Evolutionary conservation across 805 yeast species (phyloP), one percentile per base, ranked within the genome.

Genomic region (Kodamaea neixiangensis): DNA sequence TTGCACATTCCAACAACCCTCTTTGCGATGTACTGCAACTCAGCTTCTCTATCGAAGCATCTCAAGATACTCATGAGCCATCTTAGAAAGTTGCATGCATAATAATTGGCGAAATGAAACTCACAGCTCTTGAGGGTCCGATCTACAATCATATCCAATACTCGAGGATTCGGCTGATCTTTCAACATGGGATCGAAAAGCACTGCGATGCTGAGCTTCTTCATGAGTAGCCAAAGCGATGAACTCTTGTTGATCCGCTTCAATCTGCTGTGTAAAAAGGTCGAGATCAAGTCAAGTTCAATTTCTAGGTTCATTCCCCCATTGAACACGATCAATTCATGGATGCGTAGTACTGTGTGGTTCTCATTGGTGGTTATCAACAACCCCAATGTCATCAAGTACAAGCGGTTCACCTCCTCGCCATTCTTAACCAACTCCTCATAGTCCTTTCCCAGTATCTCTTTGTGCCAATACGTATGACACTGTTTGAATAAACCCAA

Each of bases 211-310:
- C 63, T 45, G 22, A 67, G 47, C 51, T 64, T 64, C 51, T 65
- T 68, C 45, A 72, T 52, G 58, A 67, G 62, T 31, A 51, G 57
- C 77, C 76, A 74, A 7, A 74, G 58, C 11, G 69, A 58, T 5
- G 76, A 64, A 54, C 75, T 72, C 54, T 74, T 74, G 58, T 74
- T 74, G 53, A 74, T 67, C 39, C 70, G 57, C 38, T 58, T 56
- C 38, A 71, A 48, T 22, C 64, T 50, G 49, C 73, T 63, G 19
- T 59, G 59, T 15, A 69, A 52, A n/a, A 64, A 62, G 1, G 73
- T 55, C 3, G 73, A 60, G 10, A 73, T 58, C 4, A 72, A 46
- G 5, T 71, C 72, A 38, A 66, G 57, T 46, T 71, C 73, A 20
- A n/a, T 19, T n/a, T 43, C 46, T 6, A 29, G 34, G 4, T 18